Conservation (phyloP, 225 moss, liverwort and hornwort species). For the Sphagnum tenellum region DNA sequence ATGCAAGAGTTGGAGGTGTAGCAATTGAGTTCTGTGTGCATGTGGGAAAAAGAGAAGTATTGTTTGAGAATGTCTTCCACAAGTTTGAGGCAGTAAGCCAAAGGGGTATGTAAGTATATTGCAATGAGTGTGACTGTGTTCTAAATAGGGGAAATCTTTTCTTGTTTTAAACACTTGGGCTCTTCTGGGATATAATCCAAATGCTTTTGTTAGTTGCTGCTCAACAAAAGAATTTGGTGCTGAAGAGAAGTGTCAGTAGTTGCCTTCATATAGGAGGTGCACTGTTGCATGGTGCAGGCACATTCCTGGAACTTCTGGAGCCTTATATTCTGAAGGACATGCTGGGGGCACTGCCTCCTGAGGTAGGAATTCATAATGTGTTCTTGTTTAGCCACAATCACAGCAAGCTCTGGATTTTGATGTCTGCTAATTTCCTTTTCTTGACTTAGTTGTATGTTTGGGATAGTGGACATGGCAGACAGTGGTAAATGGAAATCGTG, state of each 20-base stretch:
- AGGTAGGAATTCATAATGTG: slow-evolving; percentile 32
- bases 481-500: too few species aligned
- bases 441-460: too few species aligned
- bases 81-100: slow-evolving; percentile 94
- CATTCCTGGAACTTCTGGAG: slow-evolving; percentile 94
- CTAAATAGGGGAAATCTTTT: too few species aligned
- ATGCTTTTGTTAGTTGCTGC: too few species aligned
- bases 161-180: too few species aligned
- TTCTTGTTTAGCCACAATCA: not conserved
- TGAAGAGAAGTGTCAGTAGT: too few species aligned
- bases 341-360: slow-evolving; percentile 87
- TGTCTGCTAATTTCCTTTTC: too few species aligned
- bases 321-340: slow-evolving; percentile 97
- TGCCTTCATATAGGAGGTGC: not conserved
- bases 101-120: slow-evolving; percentile 45
- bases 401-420: not conserved
- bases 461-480: too few species aligned
- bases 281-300: slow-evolving; percentile 34
- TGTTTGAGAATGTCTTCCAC: slow-evolving; percentile 96
- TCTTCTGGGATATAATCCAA: too few species aligned
- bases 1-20: slow-evolving; percentile 99
- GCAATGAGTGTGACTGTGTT: too few species aligned
- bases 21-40: slow-evolving; percentile 99
- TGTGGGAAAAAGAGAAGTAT: slow-evolving; percentile 87
- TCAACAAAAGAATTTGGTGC: too few species aligned